Percentiles rank a stretch among this genome's conserved stretches.
phyloP scores from a whole-genome alignment of 345 rosid genomes.

The Eucalyptus rudis region DNA sequence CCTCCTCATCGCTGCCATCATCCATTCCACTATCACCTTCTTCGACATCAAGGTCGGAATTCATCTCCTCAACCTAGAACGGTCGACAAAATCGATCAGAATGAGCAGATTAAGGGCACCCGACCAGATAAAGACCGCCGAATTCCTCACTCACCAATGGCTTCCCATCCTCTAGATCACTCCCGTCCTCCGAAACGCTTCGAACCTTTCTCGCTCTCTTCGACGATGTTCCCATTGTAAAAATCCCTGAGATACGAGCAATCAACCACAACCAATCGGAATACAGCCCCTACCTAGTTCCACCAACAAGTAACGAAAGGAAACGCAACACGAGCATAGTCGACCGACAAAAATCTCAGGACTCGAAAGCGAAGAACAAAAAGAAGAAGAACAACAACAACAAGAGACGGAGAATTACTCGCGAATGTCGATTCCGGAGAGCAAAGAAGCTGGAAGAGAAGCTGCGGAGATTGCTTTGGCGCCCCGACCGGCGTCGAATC shows the following conservation, averaged over 20 bases:
- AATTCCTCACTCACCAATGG: neutral
- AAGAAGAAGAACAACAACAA: accelerated
- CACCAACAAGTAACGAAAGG: neutral
- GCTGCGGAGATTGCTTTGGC: neutral
- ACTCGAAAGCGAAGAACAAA: neutral
- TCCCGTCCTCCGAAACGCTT: constrained; percentile 9
- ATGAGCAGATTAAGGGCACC: neutral
- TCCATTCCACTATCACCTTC: constrained; percentile 1
- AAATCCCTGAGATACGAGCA: neutral
- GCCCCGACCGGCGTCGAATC: neutral
- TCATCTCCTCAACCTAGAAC: neutral
- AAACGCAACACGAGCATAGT: neutral
- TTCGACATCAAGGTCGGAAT: neutral
- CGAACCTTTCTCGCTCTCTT: constrained; percentile 17
- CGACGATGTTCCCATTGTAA: constrained; percentile 11
- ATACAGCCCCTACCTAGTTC: neutral
- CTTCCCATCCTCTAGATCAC: constrained; percentile 1
- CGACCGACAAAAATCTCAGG: neutral
- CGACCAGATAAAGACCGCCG: neutral
- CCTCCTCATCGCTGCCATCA: neutral
- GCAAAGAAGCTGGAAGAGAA: neutral
- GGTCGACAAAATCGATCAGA: neutral
- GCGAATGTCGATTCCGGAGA: neutral
- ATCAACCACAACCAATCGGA: neutral
- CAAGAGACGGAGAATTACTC: neutral